Conservation (phyloP, 2,329 filamentous ascomycete genomes). For the Elsinoe batatas region DNA sequence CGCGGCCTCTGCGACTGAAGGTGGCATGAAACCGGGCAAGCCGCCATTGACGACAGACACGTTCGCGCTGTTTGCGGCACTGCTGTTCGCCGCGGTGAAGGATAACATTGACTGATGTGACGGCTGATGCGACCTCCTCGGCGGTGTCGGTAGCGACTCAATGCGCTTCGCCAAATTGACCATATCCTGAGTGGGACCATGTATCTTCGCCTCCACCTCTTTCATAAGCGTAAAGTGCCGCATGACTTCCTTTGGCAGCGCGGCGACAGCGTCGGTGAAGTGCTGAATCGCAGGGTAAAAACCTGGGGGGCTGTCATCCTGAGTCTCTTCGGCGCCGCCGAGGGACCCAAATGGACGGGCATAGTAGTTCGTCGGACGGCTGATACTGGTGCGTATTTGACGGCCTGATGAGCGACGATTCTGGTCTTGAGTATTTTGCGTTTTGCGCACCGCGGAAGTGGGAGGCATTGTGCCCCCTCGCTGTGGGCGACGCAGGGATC, state of each 20-base stretch:
- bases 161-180: constrained; percentile 63
- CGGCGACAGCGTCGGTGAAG: constrained; percentile 86
- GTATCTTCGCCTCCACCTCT: constrained; percentile 95
- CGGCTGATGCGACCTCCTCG: constrained; percentile 20
- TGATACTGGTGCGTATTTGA: constrained; percentile 36
- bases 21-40: constrained; percentile 16
- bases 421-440: constrained; percentile 14
- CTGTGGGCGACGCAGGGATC: neutral
- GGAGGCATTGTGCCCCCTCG: constrained; percentile 16
- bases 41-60: constrained; percentile 31
- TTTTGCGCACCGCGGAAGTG: constrained; percentile 14
- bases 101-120: constrained; percentile 25
- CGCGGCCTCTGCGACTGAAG: constrained; percentile 12
- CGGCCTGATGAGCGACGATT: constrained; percentile 30
- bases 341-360: constrained; percentile 37
- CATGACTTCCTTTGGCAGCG: constrained; percentile 87
- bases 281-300: constrained; percentile 59
- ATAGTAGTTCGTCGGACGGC: constrained; percentile 42
- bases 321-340: constrained; percentile 24
- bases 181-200: constrained; percentile 73
- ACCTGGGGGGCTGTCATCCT: constrained; percentile 29
- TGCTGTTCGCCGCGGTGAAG: constrained; percentile 31
- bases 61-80: constrained; percentile 26
- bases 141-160: constrained; percentile 36
- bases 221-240: constrained; percentile 92